Percentiles rank a stretch among this genome's conserved stretches.
Evolutionary conservation across 2,329 filamentous ascomycete genomes (phyloP).

Genomic region (Didymella arachidicola): DNA sequence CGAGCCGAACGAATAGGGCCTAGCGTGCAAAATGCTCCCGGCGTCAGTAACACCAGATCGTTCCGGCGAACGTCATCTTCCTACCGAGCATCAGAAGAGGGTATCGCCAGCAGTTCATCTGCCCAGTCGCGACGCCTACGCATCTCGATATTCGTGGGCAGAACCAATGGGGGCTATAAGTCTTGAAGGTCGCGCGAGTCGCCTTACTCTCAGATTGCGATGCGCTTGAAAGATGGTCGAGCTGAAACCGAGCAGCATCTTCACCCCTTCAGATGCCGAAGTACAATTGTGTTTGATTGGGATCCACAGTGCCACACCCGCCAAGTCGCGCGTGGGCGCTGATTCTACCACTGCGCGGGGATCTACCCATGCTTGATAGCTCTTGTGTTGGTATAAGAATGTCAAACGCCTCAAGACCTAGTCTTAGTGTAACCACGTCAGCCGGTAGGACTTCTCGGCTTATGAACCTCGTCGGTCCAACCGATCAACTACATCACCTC

Average conservation of each 20-base stretch:
- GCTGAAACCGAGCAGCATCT: slow-evolving; percentile 1
- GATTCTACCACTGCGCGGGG: neutral
- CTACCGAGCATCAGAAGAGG: neutral
- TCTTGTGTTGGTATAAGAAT: slow-evolving; percentile 11
- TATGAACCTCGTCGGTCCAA: neutral
- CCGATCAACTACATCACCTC: neutral
- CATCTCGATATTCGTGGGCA: neutral
- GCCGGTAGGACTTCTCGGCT: neutral
- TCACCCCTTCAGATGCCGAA: neutral
- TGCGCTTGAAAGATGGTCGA: neutral
- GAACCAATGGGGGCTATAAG: neutral
- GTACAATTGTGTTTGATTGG: slow-evolving; percentile 6
- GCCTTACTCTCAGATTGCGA: too few species aligned
- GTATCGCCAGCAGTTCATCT: neutral
- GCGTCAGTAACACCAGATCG: slow-evolving; percentile 7
- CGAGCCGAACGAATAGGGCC: neutral
- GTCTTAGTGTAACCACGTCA: slow-evolving; percentile 12
- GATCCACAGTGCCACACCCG: slow-evolving; percentile 7
- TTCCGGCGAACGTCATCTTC: slow-evolving; percentile 12
- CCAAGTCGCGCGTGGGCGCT: slow-evolving; percentile 8
- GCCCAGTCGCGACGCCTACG: neutral
- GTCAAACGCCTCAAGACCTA: slow-evolving; percentile 6
- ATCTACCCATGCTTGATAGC: neutral
- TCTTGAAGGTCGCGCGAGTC: too few species aligned
- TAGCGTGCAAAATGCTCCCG: slow-evolving; percentile 10